A percentile compares a stretch with the other conserved stretches of the same genome.
Evolutionary conservation across 345 rosid species (phyloP).

Genomic region (Populus euphratica): DNA sequence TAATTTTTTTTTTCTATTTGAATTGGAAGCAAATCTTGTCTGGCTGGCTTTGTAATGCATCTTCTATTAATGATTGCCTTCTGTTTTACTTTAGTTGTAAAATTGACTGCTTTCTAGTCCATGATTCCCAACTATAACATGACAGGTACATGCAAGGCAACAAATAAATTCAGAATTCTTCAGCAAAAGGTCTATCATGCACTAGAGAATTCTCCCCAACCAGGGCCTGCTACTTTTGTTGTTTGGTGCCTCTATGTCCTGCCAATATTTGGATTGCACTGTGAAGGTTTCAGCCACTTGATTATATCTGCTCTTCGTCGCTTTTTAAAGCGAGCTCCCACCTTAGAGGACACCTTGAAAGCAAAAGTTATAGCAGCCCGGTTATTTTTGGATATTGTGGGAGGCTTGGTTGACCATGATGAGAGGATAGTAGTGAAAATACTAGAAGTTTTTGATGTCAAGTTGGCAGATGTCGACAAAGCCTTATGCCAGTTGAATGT

Average conservation of each 20-base stretch:
- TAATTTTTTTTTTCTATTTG: too few species aligned
- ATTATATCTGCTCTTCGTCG: slow-evolving; percentile 72
- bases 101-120: neutral
- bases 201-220: slow-evolving; percentile 59
- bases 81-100: neutral
- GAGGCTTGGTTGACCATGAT: slow-evolving; percentile 52
- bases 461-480: slow-evolving; percentile 50
- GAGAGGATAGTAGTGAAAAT: slow-evolving; percentile 56
- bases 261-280: slow-evolving; percentile 59
- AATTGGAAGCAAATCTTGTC: neutral
- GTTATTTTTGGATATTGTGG: slow-evolving; percentile 51
- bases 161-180: slow-evolving; percentile 66
- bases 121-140: neutral
- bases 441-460: slow-evolving; percentile 57
- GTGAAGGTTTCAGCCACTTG: slow-evolving; percentile 92
- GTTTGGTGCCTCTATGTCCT: slow-evolving; percentile 61
- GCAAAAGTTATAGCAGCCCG: slow-evolving; percentile 62
- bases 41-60: neutral
- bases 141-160: slow-evolving; percentile 70
- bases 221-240: slow-evolving; percentile 71
- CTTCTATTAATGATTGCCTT: slow-evolving; percentile 1
- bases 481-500: slow-evolving; percentile 34
- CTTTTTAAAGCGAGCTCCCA: slow-evolving; percentile 37
- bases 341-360: slow-evolving; percentile 35
- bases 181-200: slow-evolving; percentile 63